Evolutionary conservation across 345 rosid species (phyloP).

Genomic region (Excoecaria agallocha): DNA sequence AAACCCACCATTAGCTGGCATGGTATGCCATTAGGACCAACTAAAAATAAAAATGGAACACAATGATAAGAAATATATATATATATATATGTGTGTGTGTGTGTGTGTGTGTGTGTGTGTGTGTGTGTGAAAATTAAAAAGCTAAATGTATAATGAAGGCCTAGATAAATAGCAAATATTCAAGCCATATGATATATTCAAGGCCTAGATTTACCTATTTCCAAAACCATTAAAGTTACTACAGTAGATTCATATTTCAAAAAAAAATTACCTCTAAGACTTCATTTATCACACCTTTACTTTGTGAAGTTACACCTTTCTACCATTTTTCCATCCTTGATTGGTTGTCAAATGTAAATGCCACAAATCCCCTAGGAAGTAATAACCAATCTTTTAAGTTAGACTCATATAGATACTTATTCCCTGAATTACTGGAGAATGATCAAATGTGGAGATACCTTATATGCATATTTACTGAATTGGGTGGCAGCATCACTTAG

Average conservation of each 20-base stretch:
- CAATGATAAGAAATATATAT: too few relatives aligned
- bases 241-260: neutral
- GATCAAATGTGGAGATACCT: conserved; percentile 48
- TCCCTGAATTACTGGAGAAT: neutral
- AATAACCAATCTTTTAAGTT: conserved; percentile 3
- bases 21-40: too few relatives aligned
- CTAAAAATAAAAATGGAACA: too few relatives aligned
- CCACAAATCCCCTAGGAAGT: conserved; percentile 73
- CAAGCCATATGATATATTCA: too few relatives aligned
- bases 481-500: conserved; percentile 95
- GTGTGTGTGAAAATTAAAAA: too few relatives aligned
- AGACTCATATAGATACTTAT: too few relatives aligned
- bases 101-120: too few relatives aligned
- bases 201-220: conserved; percentile 60
- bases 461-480: conserved; percentile 95
- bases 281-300: too few relatives aligned
- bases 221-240: neutral
- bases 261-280: conserved; percentile 69
- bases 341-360: conserved; percentile 88
- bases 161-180: too few relatives aligned
- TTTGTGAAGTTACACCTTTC: conserved; percentile 65
- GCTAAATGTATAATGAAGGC: too few relatives aligned
- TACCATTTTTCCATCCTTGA: conserved; percentile 73
- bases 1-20: too few relatives aligned
- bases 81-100: too few relatives aligned